Percentiles rank a stretch among this genome's conserved stretches.
phyloP scores from a whole-genome alignment of 208 protist species.

The Acanthamoeba healyi region DNA sequence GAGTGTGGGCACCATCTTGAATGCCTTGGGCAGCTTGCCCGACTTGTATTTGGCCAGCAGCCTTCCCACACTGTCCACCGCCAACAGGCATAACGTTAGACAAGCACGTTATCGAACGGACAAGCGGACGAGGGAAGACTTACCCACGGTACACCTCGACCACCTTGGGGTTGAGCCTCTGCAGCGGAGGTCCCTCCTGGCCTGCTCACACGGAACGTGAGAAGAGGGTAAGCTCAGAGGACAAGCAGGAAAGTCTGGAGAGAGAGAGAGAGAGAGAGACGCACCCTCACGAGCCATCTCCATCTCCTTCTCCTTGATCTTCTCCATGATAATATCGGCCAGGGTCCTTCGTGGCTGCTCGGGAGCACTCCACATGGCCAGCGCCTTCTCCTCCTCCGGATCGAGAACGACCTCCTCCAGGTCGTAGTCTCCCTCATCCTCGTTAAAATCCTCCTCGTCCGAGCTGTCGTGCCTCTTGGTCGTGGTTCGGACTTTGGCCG shows the following conservation, averaged over 20 bases:
- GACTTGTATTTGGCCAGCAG: slow-evolving; percentile 97
- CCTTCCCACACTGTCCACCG: slow-evolving; percentile 91
- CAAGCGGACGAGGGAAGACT: neutral
- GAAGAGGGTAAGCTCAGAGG: neutral
- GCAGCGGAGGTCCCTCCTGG: slow-evolving; percentile 3
- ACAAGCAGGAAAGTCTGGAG: neutral
- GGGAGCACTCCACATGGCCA: slow-evolving; percentile 37
- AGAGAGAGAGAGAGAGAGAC: neutral
- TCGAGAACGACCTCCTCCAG: slow-evolving; percentile 62
- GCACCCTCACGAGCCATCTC: slow-evolving; percentile 62
- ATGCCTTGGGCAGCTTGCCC: slow-evolving; percentile 99
- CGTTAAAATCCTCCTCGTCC: slow-evolving; percentile 66
- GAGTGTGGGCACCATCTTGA: slow-evolving; percentile 98
- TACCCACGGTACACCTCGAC: slow-evolving; percentile 75
- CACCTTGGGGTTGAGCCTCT: slow-evolving; percentile 70
- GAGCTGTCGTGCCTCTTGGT: slow-evolving; percentile 24
- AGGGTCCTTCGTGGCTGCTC: slow-evolving; percentile 66
- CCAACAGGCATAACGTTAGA: neutral
- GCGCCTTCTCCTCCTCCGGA: slow-evolving; percentile 38
- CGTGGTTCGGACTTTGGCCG: neutral
- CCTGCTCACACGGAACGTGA: neutral
- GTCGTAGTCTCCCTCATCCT: slow-evolving; percentile 69
- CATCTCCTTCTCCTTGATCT: slow-evolving; percentile 73
- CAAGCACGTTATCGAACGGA: neutral
- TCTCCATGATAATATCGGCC: slow-evolving; percentile 78